Conservation (phyloP, 2,329 filamentous ascomycete genomes). For the Fusarium avenaceum region DNA sequence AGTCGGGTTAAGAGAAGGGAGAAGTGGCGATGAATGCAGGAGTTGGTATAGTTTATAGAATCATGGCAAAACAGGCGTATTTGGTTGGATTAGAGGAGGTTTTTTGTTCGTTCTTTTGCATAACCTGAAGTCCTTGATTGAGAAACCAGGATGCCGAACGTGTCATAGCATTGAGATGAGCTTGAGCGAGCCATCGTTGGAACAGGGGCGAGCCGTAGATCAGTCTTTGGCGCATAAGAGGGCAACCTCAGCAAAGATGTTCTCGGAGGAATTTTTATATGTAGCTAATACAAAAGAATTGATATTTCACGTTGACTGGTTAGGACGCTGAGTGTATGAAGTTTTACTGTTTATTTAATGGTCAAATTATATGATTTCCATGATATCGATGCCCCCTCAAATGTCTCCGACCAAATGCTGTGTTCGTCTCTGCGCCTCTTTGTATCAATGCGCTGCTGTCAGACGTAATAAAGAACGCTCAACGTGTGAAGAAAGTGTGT, state of each 20-base stretch:
- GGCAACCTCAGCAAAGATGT: conserved; percentile 20
- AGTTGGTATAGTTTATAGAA: conserved; percentile 33
- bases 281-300: conserved; percentile 42
- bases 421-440: conserved; percentile 9
- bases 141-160: conserved; percentile 13
- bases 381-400: conserved; percentile 35
- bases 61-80: conserved; percentile 34
- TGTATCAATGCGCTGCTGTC: background rate
- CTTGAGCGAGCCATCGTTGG: conserved; percentile 7
- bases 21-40: conserved; percentile 16
- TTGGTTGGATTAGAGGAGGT: conserved; percentile 23
- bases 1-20: conserved; percentile 16
- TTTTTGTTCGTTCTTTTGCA: conserved; percentile 36
- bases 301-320: conserved; percentile 4
- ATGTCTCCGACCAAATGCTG: conserved; percentile 4
- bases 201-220: conserved; percentile 12
- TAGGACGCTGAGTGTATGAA: background rate
- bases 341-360: conserved; percentile 32
- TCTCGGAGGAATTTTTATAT: conserved; percentile 32
- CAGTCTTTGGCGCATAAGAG: conserved; percentile 29
- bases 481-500: conserved; percentile 27
- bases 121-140: conserved; percentile 11
- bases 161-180: conserved; percentile 28
- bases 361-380: conserved; percentile 19
- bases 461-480: conserved; percentile 39